Evolutionary conservation across 1,139 yeast species (phyloP).

Genomic region (Suzukiozyma palmioleophila): DNA sequence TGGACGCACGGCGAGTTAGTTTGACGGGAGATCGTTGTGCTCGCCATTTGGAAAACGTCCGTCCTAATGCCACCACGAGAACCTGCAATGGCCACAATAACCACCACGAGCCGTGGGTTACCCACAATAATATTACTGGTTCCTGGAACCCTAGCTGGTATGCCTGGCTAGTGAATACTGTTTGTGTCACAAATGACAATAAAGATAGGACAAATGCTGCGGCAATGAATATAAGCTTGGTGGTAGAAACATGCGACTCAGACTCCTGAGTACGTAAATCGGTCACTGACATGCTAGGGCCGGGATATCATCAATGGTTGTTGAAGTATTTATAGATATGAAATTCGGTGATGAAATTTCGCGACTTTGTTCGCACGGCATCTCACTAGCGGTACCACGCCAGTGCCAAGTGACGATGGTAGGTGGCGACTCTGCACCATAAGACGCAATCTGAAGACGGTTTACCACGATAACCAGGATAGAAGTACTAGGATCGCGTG

Average conservation of each 20-base stretch:
- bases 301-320: no score
- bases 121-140: constrained; percentile 61
- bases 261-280: constrained; percentile 11
- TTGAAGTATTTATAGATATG: no score
- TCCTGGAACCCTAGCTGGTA: constrained; percentile 59
- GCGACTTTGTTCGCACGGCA: no score
- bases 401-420: no score
- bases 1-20: constrained; percentile 3
- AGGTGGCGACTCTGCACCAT: no score
- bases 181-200: constrained; percentile 67
- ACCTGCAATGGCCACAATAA: constrained; percentile 71
- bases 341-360: no score
- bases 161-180: constrained; percentile 74
- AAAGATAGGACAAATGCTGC: constrained; percentile 58
- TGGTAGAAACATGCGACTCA: constrained; percentile 16
- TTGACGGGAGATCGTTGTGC: constrained; percentile 5
- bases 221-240: constrained; percentile 51
- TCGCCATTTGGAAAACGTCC: constrained; percentile 31
- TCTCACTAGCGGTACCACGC: no score
- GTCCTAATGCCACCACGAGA: constrained; percentile 38
- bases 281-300: constrained; percentile 13
- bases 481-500: no score
- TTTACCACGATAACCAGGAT: no score
- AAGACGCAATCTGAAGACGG: no score
- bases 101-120: constrained; percentile 83